Evolutionary conservation across 1,284 basidiomycete genomes (phyloP).

Genomic region (Tilletia horrida): DNA sequence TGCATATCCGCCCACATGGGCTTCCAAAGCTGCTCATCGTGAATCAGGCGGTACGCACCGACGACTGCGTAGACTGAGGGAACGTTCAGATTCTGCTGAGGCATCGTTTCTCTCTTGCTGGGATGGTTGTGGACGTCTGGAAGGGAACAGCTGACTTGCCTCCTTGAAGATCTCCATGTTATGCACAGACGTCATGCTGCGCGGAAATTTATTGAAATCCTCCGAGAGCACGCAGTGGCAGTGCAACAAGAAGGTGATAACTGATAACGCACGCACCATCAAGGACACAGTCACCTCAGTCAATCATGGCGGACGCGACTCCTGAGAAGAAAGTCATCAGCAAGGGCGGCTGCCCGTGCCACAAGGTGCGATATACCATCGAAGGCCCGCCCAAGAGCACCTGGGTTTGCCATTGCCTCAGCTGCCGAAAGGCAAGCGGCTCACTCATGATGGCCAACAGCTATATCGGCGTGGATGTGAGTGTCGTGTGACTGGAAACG

Average conservation of each 20-base stretch:
- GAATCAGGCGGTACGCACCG: constrained; percentile 47
- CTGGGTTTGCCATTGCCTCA: constrained; percentile 3
- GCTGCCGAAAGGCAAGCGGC: not conserved
- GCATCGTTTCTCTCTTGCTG: constrained; percentile 31
- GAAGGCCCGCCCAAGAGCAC: not conserved
- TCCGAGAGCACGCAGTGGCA: too few species aligned
- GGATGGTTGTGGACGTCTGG: not conserved
- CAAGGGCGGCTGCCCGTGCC: not conserved
- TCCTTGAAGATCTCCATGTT: too few species aligned
- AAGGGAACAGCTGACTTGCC: too few species aligned
- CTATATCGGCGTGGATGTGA: not conserved
- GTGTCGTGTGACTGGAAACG: not conserved
- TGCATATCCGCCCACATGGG: constrained; percentile 50
- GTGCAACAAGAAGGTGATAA: too few species aligned
- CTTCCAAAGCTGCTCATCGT: constrained; percentile 44
- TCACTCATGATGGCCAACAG: not conserved
- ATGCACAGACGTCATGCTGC: too few species aligned
- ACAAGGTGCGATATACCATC: constrained; percentile 3
- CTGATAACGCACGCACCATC: too few species aligned
- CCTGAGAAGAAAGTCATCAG: too few species aligned
- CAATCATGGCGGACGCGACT: too few species aligned
- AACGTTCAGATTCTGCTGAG: constrained; percentile 49
- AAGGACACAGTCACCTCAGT: too few species aligned
- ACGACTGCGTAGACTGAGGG: constrained; percentile 49
- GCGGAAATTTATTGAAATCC: too few species aligned